Percentiles rank a stretch among this genome's conserved stretches.
Evolutionary conservation across 2,329 filamentous ascomycete genomes (phyloP).

Genomic region (Fusarium oligoseptatum): DNA sequence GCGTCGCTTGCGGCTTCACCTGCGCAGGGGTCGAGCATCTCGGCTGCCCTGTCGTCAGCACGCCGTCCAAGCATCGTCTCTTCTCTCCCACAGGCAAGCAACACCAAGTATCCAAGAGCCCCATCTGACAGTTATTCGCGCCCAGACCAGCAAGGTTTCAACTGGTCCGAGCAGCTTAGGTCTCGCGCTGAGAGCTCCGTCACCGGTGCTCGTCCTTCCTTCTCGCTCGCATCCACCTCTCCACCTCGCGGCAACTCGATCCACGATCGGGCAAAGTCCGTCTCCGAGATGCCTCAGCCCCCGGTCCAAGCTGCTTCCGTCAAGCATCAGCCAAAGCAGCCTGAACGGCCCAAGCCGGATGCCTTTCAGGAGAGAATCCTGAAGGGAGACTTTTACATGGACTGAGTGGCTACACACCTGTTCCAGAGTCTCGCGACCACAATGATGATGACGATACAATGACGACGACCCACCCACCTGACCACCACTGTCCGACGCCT

Average conservation of each 20-base stretch:
- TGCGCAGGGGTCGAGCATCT: constrained; percentile 48
- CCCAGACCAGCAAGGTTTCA: constrained; percentile 89
- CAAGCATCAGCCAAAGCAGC: constrained; percentile 52
- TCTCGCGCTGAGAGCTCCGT: constrained; percentile 88
- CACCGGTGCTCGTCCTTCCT: constrained; percentile 68
- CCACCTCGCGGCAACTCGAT: constrained; percentile 53
- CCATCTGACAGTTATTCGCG: constrained; percentile 75
- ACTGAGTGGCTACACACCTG: constrained; percentile 64
- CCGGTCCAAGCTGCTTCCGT: constrained; percentile 64
- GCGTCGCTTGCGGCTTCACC: constrained; percentile 44
- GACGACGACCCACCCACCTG: constrained; percentile 25
- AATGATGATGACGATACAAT: constrained; percentile 39
- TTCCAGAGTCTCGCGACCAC: constrained; percentile 25
- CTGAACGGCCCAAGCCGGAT: constrained; percentile 80
- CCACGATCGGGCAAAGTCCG: constrained; percentile 78
- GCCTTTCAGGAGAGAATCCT: constrained; percentile 97
- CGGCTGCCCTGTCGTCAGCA: constrained; percentile 51
- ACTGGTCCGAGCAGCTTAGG: constrained; percentile 96
- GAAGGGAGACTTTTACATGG: constrained; percentile 98
- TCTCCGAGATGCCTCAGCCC: constrained; percentile 73
- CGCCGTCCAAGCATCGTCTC: constrained; percentile 55
- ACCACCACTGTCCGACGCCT: constrained; percentile 21
- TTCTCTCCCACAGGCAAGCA: constrained; percentile 68
- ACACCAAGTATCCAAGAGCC: constrained; percentile 67
- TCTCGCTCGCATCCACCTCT: constrained; percentile 66